These are phyloP conservation scores for Glycine tomentella DNA, from an alignment of 306 rosid genomes.

Conservation along the genomic window DNA sequence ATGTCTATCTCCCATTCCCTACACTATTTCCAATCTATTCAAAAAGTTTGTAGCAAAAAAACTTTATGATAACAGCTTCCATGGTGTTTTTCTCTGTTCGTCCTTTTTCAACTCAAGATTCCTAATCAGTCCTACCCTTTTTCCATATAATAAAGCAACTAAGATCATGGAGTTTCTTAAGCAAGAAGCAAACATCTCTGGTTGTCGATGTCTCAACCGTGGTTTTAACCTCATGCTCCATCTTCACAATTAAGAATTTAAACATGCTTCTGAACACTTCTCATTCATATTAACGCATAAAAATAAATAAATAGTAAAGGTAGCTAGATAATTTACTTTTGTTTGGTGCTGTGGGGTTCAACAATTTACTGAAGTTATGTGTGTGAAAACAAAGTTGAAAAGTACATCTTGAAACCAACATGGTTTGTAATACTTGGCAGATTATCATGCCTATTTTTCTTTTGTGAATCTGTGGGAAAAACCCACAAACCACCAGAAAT, in stretches of 20 bases:
- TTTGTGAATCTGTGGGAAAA: no score
- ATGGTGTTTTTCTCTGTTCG: slow-evolving; percentile 40
- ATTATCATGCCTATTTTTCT: no score
- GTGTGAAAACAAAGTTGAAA: not conserved
- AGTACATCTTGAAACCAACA: not conserved
- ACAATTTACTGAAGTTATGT: not conserved
- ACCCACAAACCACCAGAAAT: no score
- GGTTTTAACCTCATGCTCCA: not conserved
- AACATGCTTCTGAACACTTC: not conserved
- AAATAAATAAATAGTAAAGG: not conserved
- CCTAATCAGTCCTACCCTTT: slow-evolving; percentile 16
- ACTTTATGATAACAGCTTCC: slow-evolving; percentile 41
- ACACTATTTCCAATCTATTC: slow-evolving; percentile 36
- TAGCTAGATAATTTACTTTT: not conserved
- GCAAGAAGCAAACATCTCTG: slow-evolving; percentile 25
- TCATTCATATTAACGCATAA: not conserved
- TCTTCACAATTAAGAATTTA: not conserved
- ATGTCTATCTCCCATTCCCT: slow-evolving; percentile 33
- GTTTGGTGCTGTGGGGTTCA: not conserved
- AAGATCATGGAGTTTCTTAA: slow-evolving; percentile 36
- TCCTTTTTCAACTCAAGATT: slow-evolving; percentile 46
- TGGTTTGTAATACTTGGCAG: not conserved
- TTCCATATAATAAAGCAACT: slow-evolving; percentile 1
- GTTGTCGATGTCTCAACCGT: not conserved
- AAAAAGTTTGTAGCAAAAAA: slow-evolving; percentile 37